Base-by-base conservation (phyloP, 768 basidiomycete genomes). In the Boletus pseudo-olivaceus region DNA sequence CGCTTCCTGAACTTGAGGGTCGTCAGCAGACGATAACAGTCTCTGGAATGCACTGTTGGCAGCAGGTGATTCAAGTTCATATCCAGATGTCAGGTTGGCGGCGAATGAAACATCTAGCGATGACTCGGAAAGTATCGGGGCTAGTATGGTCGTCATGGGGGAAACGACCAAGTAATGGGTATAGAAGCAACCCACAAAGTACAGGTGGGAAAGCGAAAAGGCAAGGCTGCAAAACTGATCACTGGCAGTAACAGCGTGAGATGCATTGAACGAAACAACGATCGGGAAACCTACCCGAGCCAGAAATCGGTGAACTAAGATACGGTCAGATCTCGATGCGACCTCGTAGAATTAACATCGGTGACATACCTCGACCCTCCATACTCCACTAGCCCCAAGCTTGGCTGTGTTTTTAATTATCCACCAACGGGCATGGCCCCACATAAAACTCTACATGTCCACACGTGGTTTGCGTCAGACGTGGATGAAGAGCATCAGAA, bases 301-400 rank as follows among this genome's bases (percentile, higher is more conserved):
- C 90, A 93, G 83, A 91, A 91, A 76, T 91, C 89, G 7, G 84
- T 73, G 65, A 93, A 93, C 84, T 88, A 54, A 1, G 35, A 43
- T 23, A 35, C 5, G 17, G 37, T 57, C 57, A 51, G 50, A 52
- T 32, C 30, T 37, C 15, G 20, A 32, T 26, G 26, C 26, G n/a
- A 35, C 32, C 9, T 17, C 19, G 12, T 48, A 20, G 39, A 37
- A 46, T 48, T 14, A 41, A 7, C 39, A 29, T n/a, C 9, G 5
- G 11, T 37, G 60, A 58, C 35, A 37, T 37, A 90, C 89, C 78
- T 93, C 90, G 51, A 96, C 93, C 14, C 75, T 78, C 47, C 78
- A 80, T 35, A 76, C 78, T 1, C 94, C 93, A 10, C 90, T 83
- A 3, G 81, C 67, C n/a, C 90, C 71, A 19, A 93, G 78, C 47